These are phyloP conservation scores for Blastobotrys americana DNA, from an alignment of 805 yeast species.

Conservation along the genomic window DNA sequence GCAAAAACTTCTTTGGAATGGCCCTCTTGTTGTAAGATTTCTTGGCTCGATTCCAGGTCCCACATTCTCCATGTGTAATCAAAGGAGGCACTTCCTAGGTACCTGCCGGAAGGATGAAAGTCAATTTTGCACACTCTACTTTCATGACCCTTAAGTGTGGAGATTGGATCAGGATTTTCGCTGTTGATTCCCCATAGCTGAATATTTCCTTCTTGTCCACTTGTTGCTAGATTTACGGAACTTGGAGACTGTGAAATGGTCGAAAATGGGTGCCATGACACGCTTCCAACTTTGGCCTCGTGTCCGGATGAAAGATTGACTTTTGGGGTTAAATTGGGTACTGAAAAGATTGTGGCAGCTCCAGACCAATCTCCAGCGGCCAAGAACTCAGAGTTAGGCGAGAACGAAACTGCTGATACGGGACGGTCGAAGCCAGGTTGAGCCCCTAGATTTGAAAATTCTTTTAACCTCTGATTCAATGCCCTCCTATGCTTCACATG, in stretches of 20 bases:
- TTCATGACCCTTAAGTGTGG: constrained; percentile 39
- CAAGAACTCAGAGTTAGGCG: constrained; percentile 34
- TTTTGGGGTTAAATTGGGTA: constrained; percentile 31
- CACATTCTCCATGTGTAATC: constrained; percentile 86
- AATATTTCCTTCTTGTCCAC: constrained; percentile 40
- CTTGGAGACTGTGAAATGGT: constrained; percentile 11
- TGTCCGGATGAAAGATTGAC: constrained; percentile 37
- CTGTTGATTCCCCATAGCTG: constrained; percentile 30
- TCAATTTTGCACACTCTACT: constrained; percentile 52
- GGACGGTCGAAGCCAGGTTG: constrained; percentile 68
- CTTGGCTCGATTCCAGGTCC: constrained; percentile 51
- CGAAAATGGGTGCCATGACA: constrained; percentile 52
- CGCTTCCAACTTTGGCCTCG: constrained; percentile 59
- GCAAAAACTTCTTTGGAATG: constrained; percentile 67
- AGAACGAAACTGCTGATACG: constrained; percentile 48
- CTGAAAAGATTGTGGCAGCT: constrained; percentile 43
- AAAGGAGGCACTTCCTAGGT: constrained; percentile 63
- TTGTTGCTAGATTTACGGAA: background rate
- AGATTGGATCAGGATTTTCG: constrained; percentile 17
- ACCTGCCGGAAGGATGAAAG: constrained; percentile 57
- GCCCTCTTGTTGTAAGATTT: constrained; percentile 72
- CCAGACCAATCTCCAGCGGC: constrained; percentile 88
- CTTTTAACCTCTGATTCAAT: constrained; percentile 31
- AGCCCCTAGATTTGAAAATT: constrained; percentile 50
- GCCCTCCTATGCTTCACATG: constrained; percentile 43